These are phyloP conservation scores for Alternaria hordeiaustralica DNA, from an alignment of 2,329 filamentous ascomycete genomes.

Conservation along the genomic window DNA sequence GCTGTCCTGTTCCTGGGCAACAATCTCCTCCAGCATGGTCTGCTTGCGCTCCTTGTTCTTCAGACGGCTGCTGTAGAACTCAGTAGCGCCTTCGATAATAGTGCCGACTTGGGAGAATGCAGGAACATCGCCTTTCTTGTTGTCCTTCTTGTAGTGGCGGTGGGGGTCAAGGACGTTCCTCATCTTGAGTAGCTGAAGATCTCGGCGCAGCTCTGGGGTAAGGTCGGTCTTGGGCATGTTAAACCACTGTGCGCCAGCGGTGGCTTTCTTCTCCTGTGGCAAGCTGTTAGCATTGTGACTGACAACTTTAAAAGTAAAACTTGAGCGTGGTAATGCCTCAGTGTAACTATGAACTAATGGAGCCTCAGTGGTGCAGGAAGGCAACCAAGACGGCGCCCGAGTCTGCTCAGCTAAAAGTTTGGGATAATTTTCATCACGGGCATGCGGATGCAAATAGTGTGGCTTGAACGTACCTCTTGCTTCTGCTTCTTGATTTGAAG, in stretches of 20 bases:
- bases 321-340: conserved; percentile 55
- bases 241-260: conserved; percentile 85
- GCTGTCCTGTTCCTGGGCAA: conserved; percentile 69
- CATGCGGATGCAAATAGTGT: conserved; percentile 8
- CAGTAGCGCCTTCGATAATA: conserved; percentile 85
- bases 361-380: conserved; percentile 73
- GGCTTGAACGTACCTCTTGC: conserved; percentile 57
- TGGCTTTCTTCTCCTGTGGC: conserved; percentile 63
- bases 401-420: conserved; percentile 74
- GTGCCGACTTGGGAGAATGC: conserved; percentile 89
- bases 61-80: conserved; percentile 82
- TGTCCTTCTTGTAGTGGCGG: conserved; percentile 88
- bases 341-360: conserved; percentile 77
- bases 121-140: conserved; percentile 71
- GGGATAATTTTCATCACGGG: conserved; percentile 80
- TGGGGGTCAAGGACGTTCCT: conserved; percentile 88
- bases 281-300: conserved; percentile 29
- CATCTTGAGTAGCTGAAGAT: conserved; percentile 89
- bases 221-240: conserved; percentile 83
- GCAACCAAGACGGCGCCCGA: conserved; percentile 80
- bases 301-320: conserved; percentile 13
- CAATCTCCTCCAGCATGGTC: conserved; percentile 84
- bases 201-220: conserved; percentile 84
- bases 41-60: conserved; percentile 86
- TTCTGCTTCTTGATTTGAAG: conserved; percentile 54